A percentile compares a stretch with the other conserved stretches of the same genome.
Conservation (phyloP, 2,329 filamentous ascomycete species). For the Tolypocladium endophyticum region DNA sequence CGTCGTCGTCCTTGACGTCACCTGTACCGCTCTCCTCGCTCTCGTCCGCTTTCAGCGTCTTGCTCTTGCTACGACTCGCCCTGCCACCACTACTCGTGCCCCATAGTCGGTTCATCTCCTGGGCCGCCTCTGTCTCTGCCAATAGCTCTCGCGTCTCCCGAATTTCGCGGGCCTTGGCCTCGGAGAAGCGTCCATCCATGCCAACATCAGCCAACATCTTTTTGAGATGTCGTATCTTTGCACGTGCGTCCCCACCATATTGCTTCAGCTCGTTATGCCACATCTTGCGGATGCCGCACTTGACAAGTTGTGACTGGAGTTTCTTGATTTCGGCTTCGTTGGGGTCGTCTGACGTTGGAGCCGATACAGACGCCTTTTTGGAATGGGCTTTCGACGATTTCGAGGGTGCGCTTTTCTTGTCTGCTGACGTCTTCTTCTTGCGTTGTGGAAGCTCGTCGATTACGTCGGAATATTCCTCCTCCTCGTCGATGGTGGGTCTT, state of each 20-base stretch:
- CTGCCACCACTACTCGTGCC: slow-evolving; percentile 39
- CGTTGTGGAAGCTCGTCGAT: slow-evolving; percentile 58
- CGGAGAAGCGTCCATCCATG: slow-evolving; percentile 82
- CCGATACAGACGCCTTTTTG: slow-evolving; percentile 15
- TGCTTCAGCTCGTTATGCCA: slow-evolving; percentile 79
- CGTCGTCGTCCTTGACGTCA: slow-evolving; percentile 12
- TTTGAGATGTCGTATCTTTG: slow-evolving; percentile 75
- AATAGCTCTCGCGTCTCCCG: slow-evolving; percentile 77
- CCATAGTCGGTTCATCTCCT: slow-evolving; percentile 73
- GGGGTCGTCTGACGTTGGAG: slow-evolving; percentile 33
- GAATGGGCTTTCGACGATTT: slow-evolving; percentile 16
- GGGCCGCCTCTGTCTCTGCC: slow-evolving; percentile 74
- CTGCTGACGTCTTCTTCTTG: slow-evolving; percentile 33
- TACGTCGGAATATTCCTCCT: slow-evolving; percentile 39
- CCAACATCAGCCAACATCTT: slow-evolving; percentile 69
- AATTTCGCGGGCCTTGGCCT: slow-evolving; percentile 75
- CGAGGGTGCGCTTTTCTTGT: slow-evolving; percentile 18
- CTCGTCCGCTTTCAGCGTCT: slow-evolving; percentile 19
- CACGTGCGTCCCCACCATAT: slow-evolving; percentile 58
- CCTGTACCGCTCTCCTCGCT: slow-evolving; percentile 17
- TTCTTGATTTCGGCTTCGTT: slow-evolving; percentile 77
- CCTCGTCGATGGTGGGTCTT: slow-evolving; percentile 15
- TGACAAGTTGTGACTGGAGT: slow-evolving; percentile 73
- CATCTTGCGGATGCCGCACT: slow-evolving; percentile 87
- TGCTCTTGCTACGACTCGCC: slow-evolving; percentile 28